Evolutionary conservation across 164 flowering plant species (phyloP), one percentile per base, ranked within the genome.

Genomic region (Buxus sempervirens): DNA sequence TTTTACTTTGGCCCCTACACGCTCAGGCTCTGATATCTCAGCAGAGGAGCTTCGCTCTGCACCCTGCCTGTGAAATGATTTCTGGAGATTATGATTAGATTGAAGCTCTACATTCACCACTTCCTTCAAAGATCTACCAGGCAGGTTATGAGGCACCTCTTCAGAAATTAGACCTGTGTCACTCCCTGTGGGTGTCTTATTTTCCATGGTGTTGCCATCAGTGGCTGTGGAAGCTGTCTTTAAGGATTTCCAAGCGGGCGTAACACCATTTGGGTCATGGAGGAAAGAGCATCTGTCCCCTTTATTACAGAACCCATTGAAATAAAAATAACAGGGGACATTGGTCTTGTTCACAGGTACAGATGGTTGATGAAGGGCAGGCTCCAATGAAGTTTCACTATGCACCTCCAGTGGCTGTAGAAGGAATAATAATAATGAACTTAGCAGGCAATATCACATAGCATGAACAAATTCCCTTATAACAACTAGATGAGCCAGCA

Each of bases 311-410:
- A 73, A 83, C 9, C 87, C 84, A 70, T 78, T 87, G 67, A 64
- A 81, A 71, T 79, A 87, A 73, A 77, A 90, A 66, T 82, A 88
- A 68, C 96, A 90, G 23, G 94, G 96, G 21, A 77, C 71, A 36
- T 57, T 75, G 28, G 82, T 73, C 81, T 89, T 87, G 79, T 58
- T 80, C 13, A 61, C 63, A 13, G 81, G 71, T 20, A 57, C 64
- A 49, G 89, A 68, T 58, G 66, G 41, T 51, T 76, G 70, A 9
- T 68, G 25, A 27, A 71, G 45, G 19, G 68, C 63, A 63, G 80
- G 59, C 66, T 79, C 86, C 21, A 75, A 49, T 36, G 81, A 53
- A 25, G 66, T 72, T 76, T 83, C 88, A 59, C 73, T 23, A 42
- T 54, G 72, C 58, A 54, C 80, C 28, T 85, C 93, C 74, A 87